Conservation (phyloP, 192 early-diverging fungal genomes). For the Anaeromyces robustus region DNA sequence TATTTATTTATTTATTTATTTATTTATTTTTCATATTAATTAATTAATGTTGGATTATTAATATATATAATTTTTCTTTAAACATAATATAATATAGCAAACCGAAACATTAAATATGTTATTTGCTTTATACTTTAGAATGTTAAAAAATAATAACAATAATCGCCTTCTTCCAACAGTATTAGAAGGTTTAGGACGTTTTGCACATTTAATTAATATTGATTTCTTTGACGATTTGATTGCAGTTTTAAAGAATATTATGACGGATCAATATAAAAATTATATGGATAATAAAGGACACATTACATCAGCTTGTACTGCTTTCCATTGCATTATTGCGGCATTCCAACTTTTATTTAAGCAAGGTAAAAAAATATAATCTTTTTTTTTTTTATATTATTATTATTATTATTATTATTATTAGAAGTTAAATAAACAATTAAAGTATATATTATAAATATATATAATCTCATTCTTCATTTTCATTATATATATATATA, state of each 20-base stretch:
- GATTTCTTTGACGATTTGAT: constrained; percentile 90
- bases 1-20: no score
- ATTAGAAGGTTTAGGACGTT: constrained; percentile 63
- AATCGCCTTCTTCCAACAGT: constrained; percentile 58
- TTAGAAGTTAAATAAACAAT: no score
- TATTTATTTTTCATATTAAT: neutral
- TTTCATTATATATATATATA: no score
- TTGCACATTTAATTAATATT: constrained; percentile 90
- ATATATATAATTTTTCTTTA: neutral
- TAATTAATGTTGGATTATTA: neutral
- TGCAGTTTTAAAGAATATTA: constrained; percentile 64
- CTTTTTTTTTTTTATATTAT: no score
- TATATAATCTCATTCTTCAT: no score
- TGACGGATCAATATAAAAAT: constrained; percentile 41
- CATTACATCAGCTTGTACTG: constrained; percentile 29
- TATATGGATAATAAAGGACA: constrained; percentile 20
- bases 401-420: neutral
- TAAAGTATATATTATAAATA: no score
- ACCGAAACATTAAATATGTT: constrained; percentile 88
- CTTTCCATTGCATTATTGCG: constrained; percentile 76
- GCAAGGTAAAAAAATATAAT: constrained; percentile 55
- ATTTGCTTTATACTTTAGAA: constrained; percentile 87
- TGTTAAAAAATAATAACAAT: constrained; percentile 67
- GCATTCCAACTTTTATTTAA: constrained; percentile 77
- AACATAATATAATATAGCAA: constrained; percentile 30